A percentile compares a stretch with the other conserved stretches of the same genome.
phyloP scores from a whole-genome alignment of 192 early-diverging fungal species.

The Umbelopsis ramanniana region DNA sequence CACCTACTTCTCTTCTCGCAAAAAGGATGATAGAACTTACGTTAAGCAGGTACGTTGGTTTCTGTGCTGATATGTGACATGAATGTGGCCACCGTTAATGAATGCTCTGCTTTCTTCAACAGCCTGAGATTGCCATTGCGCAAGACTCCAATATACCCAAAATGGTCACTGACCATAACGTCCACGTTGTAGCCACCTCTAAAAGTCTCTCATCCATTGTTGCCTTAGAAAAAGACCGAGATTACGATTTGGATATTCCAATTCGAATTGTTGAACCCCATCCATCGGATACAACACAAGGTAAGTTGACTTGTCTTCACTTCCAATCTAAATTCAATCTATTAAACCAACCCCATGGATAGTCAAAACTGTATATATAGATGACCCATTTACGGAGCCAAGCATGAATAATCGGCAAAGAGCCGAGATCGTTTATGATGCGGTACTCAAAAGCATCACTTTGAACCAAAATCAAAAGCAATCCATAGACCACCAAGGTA shows the following conservation, averaged over 20 bases:
- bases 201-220: background rate
- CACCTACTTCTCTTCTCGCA: background rate
- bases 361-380: conserved; percentile 18
- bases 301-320: background rate
- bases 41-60: background rate
- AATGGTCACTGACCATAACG: background rate
- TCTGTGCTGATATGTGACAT: background rate
- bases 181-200: background rate
- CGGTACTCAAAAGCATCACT: background rate
- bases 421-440: conserved; percentile 7
- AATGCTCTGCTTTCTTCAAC: background rate
- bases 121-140: background rate
- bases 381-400: background rate
- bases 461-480: background rate
- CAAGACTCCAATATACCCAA: background rate
- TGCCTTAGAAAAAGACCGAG: conserved; percentile 1
- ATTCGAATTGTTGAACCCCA: background rate
- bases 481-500: background rate
- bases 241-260: background rate
- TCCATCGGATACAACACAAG: background rate
- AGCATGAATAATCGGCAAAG: conserved; percentile 2
- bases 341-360: too few relatives aligned
- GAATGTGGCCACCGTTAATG: background rate
- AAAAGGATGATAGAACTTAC: background rate
- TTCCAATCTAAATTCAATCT: background rate